phyloP scores from a whole-genome alignment of 225 moss, liverwort and hornwort genomes.

The Pleurozium schreberi region DNA sequence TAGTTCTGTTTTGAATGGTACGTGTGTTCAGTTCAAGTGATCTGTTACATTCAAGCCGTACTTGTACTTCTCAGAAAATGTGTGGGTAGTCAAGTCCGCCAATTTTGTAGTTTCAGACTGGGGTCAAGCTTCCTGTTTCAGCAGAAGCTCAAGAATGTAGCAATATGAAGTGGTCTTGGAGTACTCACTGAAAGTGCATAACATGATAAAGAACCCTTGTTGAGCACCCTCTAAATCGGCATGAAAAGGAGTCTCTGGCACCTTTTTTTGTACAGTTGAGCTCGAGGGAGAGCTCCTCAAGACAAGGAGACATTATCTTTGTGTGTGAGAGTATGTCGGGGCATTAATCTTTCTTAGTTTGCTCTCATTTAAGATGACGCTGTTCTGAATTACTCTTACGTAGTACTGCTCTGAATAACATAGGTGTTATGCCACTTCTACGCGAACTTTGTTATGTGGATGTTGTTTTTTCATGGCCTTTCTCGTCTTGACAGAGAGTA shows the following conservation, averaged over 20 bases:
- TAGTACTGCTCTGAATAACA: background rate
- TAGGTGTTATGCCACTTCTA: background rate
- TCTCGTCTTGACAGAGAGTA: background rate
- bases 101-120: background rate
- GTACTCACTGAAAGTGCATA: background rate
- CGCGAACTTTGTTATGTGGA: background rate
- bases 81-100: background rate
- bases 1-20: conserved; percentile 30
- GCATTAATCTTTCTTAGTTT: background rate
- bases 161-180: background rate
- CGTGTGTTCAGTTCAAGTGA: background rate
- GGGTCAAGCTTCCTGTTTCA: background rate
- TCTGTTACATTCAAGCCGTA: background rate
- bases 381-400: background rate
- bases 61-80: background rate
- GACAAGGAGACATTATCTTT: background rate
- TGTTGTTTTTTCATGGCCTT: background rate
- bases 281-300: background rate
- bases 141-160: background rate
- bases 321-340: background rate
- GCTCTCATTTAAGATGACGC: background rate
- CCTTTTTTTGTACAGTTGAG: background rate
- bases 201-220: background rate
- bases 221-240: background rate
- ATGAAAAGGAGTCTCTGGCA: background rate